phyloP scores from a whole-genome alignment of 2,329 filamentous ascomycete species.

The Aureobasidium namibiae region DNA sequence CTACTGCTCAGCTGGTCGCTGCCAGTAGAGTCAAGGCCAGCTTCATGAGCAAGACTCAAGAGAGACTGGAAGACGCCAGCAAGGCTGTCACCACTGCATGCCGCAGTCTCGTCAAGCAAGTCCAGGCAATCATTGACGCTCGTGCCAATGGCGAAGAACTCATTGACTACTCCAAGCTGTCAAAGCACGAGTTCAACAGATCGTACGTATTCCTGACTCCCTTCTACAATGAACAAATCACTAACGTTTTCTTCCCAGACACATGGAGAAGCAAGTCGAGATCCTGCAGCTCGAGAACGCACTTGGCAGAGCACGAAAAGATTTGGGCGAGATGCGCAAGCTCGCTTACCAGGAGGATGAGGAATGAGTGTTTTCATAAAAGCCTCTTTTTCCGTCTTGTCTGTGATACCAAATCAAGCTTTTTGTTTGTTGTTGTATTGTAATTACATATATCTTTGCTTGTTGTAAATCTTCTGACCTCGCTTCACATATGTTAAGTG shows the following conservation, averaged over 20 bases:
- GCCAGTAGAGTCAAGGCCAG: constrained; percentile 93
- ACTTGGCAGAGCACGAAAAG: constrained; percentile 67
- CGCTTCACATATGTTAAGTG: not conserved
- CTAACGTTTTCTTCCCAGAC: constrained; percentile 17
- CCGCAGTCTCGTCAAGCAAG: constrained; percentile 78
- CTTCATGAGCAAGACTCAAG: constrained; percentile 97
- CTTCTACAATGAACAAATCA: constrained; percentile 4
- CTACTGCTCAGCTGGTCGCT: constrained; percentile 91
- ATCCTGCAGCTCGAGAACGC: constrained; percentile 92
- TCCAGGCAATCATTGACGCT: constrained; percentile 88
- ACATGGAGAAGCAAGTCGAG: constrained; percentile 60
- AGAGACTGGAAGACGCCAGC: constrained; percentile 79
- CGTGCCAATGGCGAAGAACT: constrained; percentile 68
- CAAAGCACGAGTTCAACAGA: constrained; percentile 96
- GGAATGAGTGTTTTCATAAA: constrained; percentile 11
- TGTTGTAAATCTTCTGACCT: not conserved
- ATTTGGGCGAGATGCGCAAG: constrained; percentile 96
- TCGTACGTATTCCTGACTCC: constrained; percentile 50
- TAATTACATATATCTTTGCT: not conserved
- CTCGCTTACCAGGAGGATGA: constrained; percentile 80
- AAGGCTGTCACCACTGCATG: constrained; percentile 90
- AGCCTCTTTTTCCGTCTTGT: not conserved
- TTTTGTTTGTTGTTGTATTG: not conserved
- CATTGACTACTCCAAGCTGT: constrained; percentile 81
- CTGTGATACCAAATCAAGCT: constrained; percentile 8